Evolutionary conservation across 306 rosid species (phyloP).

Genomic region (Abrus pulchellus): DNA sequence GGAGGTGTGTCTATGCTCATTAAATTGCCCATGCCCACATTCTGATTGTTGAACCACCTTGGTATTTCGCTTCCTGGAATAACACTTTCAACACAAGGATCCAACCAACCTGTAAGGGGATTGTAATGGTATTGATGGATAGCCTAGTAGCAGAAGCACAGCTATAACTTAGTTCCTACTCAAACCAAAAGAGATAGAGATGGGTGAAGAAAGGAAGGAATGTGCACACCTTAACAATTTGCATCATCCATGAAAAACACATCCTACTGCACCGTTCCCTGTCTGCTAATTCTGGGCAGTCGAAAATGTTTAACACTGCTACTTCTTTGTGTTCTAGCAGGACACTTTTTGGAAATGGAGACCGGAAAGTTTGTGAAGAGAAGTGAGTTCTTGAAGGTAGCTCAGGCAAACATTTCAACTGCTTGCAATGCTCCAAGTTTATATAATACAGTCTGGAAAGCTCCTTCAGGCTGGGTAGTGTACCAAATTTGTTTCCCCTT

Average conservation of each 20-base stretch:
- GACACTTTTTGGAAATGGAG: too few species aligned
- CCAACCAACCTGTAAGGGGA: too few species aligned
- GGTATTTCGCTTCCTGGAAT: not conserved
- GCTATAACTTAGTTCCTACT: too few species aligned
- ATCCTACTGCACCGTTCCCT: not conserved
- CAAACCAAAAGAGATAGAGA: not conserved
- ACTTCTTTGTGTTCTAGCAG: too few species aligned
- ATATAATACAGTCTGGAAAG: not conserved
- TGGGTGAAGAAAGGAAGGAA: not conserved
- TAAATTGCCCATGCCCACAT: not conserved
- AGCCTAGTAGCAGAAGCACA: too few species aligned
- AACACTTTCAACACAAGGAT: not conserved
- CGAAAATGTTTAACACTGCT: not conserved
- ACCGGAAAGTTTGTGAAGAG: too few species aligned
- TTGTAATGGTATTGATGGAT: too few species aligned
- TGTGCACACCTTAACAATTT: not conserved
- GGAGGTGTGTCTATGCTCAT: too few species aligned
- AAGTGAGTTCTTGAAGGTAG: too few species aligned
- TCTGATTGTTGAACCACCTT: not conserved
- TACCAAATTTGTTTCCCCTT: not conserved
- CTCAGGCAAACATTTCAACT: too few species aligned
- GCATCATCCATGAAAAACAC: constrained; percentile 5
- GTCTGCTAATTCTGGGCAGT: not conserved
- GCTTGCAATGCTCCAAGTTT: not conserved
- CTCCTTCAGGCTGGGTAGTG: not conserved